Conservation (phyloP, 2,329 filamentous ascomycete species). For the Nothomitra cinnamomea region DNA sequence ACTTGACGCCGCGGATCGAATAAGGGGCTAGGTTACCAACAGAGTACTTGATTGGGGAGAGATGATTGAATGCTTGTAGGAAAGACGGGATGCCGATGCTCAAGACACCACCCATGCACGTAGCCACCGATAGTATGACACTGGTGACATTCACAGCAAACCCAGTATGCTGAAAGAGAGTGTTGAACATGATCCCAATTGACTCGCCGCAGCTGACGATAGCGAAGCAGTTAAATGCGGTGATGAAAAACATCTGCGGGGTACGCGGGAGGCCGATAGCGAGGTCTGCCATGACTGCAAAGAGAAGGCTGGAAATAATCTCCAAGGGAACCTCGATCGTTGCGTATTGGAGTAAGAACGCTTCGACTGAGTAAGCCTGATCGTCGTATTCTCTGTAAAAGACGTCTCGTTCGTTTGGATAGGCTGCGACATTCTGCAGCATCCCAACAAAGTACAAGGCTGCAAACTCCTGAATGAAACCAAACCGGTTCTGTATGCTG, state of each 20-base stretch:
- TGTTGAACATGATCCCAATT: conserved; percentile 66
- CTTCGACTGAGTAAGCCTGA: conserved; percentile 51
- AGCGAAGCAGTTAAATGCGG: conserved; percentile 52
- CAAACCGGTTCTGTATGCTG: conserved; percentile 55
- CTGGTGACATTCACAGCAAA: conserved; percentile 61
- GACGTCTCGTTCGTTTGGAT: conserved; percentile 54
- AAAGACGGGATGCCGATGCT: conserved; percentile 51
- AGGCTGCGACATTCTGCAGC: conserved; percentile 62
- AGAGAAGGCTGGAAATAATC: conserved; percentile 45
- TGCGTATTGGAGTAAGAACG: conserved; percentile 55
- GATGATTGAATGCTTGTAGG: conserved; percentile 51
- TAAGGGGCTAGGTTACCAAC: conserved; percentile 50
- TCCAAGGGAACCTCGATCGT: conserved; percentile 57
- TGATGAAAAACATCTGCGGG: conserved; percentile 47
- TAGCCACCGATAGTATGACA: conserved; percentile 51
- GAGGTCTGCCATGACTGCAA: conserved; percentile 45
- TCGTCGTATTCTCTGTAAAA: conserved; percentile 66
- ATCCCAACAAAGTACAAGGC: conserved; percentile 58
- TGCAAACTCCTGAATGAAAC: conserved; percentile 54
- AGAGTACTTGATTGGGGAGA: conserved; percentile 54
- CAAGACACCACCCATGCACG: conserved; percentile 54
- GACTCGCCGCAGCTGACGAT: conserved; percentile 61
- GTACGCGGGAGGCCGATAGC: conserved; percentile 49
- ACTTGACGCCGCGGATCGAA: conserved; percentile 40
- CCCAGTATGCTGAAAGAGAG: conserved; percentile 54